phyloP scores from a whole-genome alignment of 2,329 filamentous ascomycete genomes.

The Alternaria consortialis region DNA sequence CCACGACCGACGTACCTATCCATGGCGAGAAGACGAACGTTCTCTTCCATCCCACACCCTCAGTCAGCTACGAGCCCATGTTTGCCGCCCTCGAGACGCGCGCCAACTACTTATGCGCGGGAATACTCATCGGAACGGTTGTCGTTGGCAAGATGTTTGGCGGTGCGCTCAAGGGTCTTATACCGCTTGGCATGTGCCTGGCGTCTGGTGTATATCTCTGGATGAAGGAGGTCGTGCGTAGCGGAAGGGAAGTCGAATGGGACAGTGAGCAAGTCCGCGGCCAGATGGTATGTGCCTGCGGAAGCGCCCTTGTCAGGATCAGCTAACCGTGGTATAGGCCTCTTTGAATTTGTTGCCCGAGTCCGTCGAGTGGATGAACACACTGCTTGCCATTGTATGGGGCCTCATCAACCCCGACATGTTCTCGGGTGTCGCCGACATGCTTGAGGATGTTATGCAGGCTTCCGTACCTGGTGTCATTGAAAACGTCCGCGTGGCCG shows the following conservation, averaged over 20 bases:
- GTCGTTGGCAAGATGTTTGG: conserved; percentile 82
- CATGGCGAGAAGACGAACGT: conserved; percentile 97
- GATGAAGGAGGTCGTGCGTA: conserved; percentile 85
- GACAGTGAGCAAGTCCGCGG: conserved; percentile 84
- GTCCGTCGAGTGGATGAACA: conserved; percentile 94
- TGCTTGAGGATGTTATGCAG: conserved; percentile 94
- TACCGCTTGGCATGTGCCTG: conserved; percentile 76
- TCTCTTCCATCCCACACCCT: conserved; percentile 92
- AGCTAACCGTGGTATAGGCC: conserved; percentile 59
- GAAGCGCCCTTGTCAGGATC: neutral
- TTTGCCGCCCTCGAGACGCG: conserved; percentile 78
- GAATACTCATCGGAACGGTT: conserved; percentile 76
- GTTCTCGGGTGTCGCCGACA: conserved; percentile 92
- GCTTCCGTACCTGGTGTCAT: conserved; percentile 90
- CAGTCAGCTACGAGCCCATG: conserved; percentile 89
- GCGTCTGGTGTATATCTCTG: conserved; percentile 84
- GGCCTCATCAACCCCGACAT: conserved; percentile 93
- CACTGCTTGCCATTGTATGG: conserved; percentile 84
- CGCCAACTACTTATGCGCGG: conserved; percentile 74
- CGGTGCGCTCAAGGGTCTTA: conserved; percentile 76
- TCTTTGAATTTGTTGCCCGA: conserved; percentile 90
- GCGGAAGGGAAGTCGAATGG: conserved; percentile 87
- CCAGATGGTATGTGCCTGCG: conserved; percentile 65
- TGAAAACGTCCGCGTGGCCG: conserved; percentile 92
- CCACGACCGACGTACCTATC: conserved; percentile 93